Evolutionary conservation across 768 basidiomycete species (phyloP), one percentile per base, ranked within the genome.

Genomic region (Chalciporus chontae): DNA sequence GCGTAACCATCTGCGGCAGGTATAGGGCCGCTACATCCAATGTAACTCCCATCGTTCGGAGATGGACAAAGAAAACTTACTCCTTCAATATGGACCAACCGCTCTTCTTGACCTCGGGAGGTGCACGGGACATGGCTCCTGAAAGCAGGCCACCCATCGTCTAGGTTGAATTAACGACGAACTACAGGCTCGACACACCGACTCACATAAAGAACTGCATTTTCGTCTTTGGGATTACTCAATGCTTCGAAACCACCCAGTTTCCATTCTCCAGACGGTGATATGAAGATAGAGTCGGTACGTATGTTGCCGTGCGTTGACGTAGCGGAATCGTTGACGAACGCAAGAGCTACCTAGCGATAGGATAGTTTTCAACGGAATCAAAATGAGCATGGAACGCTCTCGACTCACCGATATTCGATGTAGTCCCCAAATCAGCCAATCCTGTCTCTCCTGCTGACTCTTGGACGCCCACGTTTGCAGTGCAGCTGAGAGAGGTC

Each of bases 201-300:
- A 57, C 87, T 69, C 71, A 94, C 92, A 75, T 89, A 95, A 62
- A 94, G 72, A 14, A 89, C 79, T 27, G 88, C 80, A 40, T 75
- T 66, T 13, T 89, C 84, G 45, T 97, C 94, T 58, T 83, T 88
- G 8, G 85, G 78, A 56, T 78, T 90, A 58, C 91, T 93, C 54
- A 96, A 67, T 0, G 95, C 70, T 61, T 99, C 96, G 61, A 98
- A 94, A 1, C 95, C 95, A 17, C 91, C 94, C 8, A 99, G 72
- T 62, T 90, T 90, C 96, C 95, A 98, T 72, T 99, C 96, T 5
- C 95, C 91, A 0, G 92, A 90, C 0, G 87, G 85, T 1, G 95
- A 92, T 45, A 96, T 81, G 63, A 96, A 97, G 50, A 97, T 80
- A 1, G 90, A 83, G 50, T 79, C 77, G n/a, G 78, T 66, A 51